phyloP scores from a whole-genome alignment of 2,329 filamentous ascomycete species.

The Fusarium setosum region DNA sequence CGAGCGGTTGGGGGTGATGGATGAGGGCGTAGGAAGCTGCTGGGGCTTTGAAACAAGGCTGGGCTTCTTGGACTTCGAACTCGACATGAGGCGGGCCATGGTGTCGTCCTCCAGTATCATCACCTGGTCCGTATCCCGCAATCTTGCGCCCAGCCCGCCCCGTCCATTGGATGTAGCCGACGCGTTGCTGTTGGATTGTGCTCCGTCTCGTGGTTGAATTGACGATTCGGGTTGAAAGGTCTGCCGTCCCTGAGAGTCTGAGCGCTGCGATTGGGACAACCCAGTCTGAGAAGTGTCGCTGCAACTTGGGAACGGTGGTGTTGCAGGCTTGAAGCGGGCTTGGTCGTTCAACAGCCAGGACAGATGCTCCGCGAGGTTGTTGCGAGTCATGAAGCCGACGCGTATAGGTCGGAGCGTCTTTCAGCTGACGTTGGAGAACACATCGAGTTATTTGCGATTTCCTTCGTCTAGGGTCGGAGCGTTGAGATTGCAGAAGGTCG shows the following conservation, averaged over 20 bases:
- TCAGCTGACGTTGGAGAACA: conserved; percentile 34
- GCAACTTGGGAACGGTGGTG: conserved; percentile 50
- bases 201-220: conserved; percentile 5
- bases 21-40: conserved; percentile 55
- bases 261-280: conserved; percentile 42
- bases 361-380: conserved; percentile 68
- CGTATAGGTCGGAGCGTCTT: conserved; percentile 33
- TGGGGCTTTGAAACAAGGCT: conserved; percentile 54
- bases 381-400: conserved; percentile 69
- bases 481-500: conserved; percentile 21
- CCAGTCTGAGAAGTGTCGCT: conserved; percentile 41
- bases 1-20: conserved; percentile 32
- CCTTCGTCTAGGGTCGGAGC: conserved; percentile 15
- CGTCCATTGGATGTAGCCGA: conserved; percentile 35
- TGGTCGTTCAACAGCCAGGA: conserved; percentile 66
- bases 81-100: conserved; percentile 60
- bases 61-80: conserved; percentile 57
- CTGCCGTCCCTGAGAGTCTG: conserved; percentile 15
- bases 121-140: conserved; percentile 42
- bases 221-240: not conserved
- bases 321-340: conserved; percentile 53
- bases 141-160: conserved; percentile 33
- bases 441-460: conserved; percentile 36
- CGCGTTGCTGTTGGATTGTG: conserved; percentile 6
- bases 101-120: conserved; percentile 44